Evolutionary conservation across 2,329 filamentous ascomycete genomes (phyloP).

Genomic region (Sclerotinia borealis): DNA sequence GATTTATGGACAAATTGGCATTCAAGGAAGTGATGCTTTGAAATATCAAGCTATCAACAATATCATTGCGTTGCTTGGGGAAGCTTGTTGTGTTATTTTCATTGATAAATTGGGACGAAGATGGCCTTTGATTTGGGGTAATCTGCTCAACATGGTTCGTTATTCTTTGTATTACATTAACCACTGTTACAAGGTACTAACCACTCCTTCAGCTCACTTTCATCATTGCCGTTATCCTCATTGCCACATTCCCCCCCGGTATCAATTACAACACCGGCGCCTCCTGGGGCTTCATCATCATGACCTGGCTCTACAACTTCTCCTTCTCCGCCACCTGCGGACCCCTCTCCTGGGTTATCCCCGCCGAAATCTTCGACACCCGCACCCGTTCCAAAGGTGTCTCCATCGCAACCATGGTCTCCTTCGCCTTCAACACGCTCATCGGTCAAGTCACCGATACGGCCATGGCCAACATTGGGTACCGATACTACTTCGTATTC

Average conservation of each 20-base stretch:
- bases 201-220: slow-evolving; percentile 40
- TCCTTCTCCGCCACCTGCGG: slow-evolving; percentile 66
- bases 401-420: slow-evolving; percentile 65
- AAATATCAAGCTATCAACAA: slow-evolving; percentile 62
- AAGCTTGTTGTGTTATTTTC: slow-evolving; percentile 53
- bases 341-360: slow-evolving; percentile 47
- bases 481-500: slow-evolving; percentile 51
- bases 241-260: slow-evolving; percentile 53
- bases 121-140: slow-evolving; percentile 66
- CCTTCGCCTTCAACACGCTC: slow-evolving; percentile 72
- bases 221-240: slow-evolving; percentile 56
- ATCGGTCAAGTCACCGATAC: slow-evolving; percentile 63
- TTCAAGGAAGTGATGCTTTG: slow-evolving; percentile 48
- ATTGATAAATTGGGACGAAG: slow-evolving; percentile 67
- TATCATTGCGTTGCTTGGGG: slow-evolving; percentile 53
- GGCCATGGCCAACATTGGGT: slow-evolving; percentile 41
- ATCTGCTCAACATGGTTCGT: slow-evolving; percentile 56
- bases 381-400: slow-evolving; percentile 69
- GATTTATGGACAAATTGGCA: slow-evolving; percentile 56
- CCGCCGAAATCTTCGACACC: slow-evolving; percentile 68
- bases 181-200: not conserved
- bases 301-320: slow-evolving; percentile 76
- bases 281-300: slow-evolving; percentile 61
- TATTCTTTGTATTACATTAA: not conserved
- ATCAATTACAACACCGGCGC: slow-evolving; percentile 46